Conservation (phyloP, 306 rosid genomes). For the Hylodesmum podocarpum region DNA sequence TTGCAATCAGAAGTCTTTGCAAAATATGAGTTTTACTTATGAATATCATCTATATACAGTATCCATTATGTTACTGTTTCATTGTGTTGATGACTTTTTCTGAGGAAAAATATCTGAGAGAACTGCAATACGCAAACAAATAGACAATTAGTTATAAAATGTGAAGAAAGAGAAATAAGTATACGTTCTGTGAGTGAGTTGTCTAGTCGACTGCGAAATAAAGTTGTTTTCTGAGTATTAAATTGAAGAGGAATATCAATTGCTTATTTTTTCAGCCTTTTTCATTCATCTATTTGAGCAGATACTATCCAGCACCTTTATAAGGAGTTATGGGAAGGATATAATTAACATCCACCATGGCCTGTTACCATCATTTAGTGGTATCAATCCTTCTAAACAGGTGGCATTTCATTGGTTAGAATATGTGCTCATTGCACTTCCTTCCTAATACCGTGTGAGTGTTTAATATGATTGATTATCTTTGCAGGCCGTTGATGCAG, state of each 20-base stretch:
- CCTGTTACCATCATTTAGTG: slow-evolving; percentile 78
- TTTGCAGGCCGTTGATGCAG: slow-evolving; percentile 82
- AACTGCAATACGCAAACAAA: too few relatives aligned
- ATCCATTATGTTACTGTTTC: not conserved
- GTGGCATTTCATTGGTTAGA: slow-evolving; percentile 23
- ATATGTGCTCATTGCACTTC: slow-evolving; percentile 7
- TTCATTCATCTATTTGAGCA: slow-evolving; percentile 30
- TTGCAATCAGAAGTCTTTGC: not conserved
- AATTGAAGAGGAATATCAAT: not conserved
- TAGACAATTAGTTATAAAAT: too few relatives aligned
- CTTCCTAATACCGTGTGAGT: slow-evolving; percentile 32
- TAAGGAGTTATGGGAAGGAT: slow-evolving; percentile 69
- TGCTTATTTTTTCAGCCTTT: not conserved
- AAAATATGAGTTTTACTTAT: not conserved
- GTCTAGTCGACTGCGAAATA: too few relatives aligned
- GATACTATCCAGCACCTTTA: slow-evolving; percentile 64
- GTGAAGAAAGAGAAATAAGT: too few relatives aligned
- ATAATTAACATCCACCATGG: slow-evolving; percentile 86
- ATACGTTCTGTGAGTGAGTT: too few relatives aligned
- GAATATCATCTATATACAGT: not conserved
- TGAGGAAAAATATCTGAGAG: too few relatives aligned
- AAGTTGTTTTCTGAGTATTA: not conserved
- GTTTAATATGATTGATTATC: slow-evolving; percentile 45
- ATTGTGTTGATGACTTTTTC: not conserved
- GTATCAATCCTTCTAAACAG: slow-evolving; percentile 72